These are phyloP conservation scores for Eimeria maxima DNA, from an alignment of 169 alveolate species.

Conservation along the genomic window DNA sequence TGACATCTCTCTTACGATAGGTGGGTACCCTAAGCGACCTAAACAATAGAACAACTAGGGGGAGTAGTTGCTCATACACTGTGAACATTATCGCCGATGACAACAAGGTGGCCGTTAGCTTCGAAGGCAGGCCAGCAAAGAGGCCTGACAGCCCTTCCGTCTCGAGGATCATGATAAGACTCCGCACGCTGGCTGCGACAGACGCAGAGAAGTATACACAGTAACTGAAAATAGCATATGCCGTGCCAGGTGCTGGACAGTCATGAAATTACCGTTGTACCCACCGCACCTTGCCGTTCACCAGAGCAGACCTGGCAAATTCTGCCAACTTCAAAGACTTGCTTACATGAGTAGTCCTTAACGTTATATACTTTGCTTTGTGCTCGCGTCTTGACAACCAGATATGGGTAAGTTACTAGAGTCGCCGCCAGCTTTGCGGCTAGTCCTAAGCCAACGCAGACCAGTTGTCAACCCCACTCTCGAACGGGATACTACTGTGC, in stretches of 20 bases:
- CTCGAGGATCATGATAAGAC: slow-evolving; percentile 81
- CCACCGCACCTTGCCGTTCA: too few species aligned
- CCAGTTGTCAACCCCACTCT: neutral
- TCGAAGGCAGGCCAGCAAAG: slow-evolving; percentile 81
- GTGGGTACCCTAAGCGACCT: slow-evolving; percentile 2
- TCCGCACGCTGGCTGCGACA: slow-evolving; percentile 67
- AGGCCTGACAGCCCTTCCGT: slow-evolving; percentile 82
- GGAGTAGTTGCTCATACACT: slow-evolving; percentile 77
- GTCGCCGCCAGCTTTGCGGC: slow-evolving; percentile 82
- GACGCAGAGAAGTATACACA: neutral
- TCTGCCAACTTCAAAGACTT: neutral
- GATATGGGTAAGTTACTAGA: slow-evolving; percentile 80
- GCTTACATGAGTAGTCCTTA: slow-evolving; percentile 81
- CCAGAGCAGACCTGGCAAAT: too few species aligned
- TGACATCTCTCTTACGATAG: neutral
- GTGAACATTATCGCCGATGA: slow-evolving; percentile 82
- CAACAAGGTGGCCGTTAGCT: slow-evolving; percentile 75
- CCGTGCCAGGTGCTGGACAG: neutral
- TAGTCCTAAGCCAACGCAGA: slow-evolving; percentile 43
- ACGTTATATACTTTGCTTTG: slow-evolving; percentile 77
- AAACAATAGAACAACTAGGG: slow-evolving; percentile 41
- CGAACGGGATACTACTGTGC: neutral
- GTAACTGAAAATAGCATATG: neutral
- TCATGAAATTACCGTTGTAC: neutral
- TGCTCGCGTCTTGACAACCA: slow-evolving; percentile 84